These are phyloP conservation scores for Ustilago trichophora DNA, from an alignment of 1,284 basidiomycete genomes.

Conservation along the genomic window DNA sequence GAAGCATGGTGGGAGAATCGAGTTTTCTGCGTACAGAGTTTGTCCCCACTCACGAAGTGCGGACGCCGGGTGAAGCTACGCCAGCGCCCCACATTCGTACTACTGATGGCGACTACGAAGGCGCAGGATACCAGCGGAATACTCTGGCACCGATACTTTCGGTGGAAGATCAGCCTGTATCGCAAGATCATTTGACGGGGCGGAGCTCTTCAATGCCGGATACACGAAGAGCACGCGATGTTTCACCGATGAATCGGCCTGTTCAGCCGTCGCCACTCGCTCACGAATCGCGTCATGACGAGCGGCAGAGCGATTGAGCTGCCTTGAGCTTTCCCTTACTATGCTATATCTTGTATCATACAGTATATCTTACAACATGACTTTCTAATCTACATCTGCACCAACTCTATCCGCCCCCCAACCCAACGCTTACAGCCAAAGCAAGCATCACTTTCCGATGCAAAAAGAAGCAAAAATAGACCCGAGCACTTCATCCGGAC, in stretches of 20 bases:
- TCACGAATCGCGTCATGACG: slow-evolving; percentile 6
- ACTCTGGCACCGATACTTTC: not conserved
- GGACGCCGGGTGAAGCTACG: slow-evolving; percentile 11
- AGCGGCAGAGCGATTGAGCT: too few relatives aligned
- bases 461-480: slow-evolving; percentile 75
- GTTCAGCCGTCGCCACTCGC: slow-evolving; percentile 14
- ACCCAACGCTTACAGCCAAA: too few relatives aligned
- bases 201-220: slow-evolving; percentile 1
- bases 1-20: slow-evolving; percentile 55
- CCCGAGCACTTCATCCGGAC: slow-evolving; percentile 80
- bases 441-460: slow-evolving; percentile 43
- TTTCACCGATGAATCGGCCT: slow-evolving; percentile 7
- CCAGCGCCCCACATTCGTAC: not conserved
- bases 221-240: not conserved
- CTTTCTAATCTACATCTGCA: too few relatives aligned
- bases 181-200: not conserved
- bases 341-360: too few relatives aligned
- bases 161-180: not conserved
- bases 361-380: too few relatives aligned
- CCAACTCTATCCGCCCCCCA: too few relatives aligned
- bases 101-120: not conserved
- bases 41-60: slow-evolving; percentile 16
- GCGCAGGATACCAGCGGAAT: not conserved
- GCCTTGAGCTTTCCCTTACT: too few relatives aligned
- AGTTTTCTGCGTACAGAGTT: slow-evolving; percentile 45